Evolutionary conservation across 2,329 filamentous ascomycete genomes (phyloP).

Genomic region (Clonostachys rosea): DNA sequence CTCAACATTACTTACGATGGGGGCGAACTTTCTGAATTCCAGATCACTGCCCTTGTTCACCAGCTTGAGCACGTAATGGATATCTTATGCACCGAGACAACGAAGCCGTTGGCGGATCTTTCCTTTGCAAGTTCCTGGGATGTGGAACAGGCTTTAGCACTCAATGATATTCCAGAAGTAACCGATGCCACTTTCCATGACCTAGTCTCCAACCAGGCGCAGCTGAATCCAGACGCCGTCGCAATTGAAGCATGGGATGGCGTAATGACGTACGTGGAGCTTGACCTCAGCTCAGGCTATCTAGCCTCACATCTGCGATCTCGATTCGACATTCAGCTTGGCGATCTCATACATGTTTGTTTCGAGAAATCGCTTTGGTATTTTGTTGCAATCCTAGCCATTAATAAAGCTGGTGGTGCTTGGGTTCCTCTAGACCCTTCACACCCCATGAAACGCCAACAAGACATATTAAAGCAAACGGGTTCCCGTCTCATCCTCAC

Average conservation of each 20-base stretch:
- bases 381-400: constrained; percentile 10
- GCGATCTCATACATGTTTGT: constrained; percentile 7
- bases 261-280: constrained; percentile 27
- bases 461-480: constrained; percentile 1
- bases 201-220: constrained; percentile 26
- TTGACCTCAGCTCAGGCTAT: constrained; percentile 8
- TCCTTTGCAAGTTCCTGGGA: not conserved
- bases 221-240: constrained; percentile 14
- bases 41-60: constrained; percentile 5
- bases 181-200: constrained; percentile 27
- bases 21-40: constrained; percentile 1
- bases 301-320: constrained; percentile 5
- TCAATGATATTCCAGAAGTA: constrained; percentile 1
- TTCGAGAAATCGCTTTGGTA: constrained; percentile 12
- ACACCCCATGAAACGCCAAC: not conserved
- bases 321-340: not conserved
- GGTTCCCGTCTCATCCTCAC: not conserved
- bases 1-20: constrained; percentile 2
- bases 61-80: constrained; percentile 7
- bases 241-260: constrained; percentile 38
- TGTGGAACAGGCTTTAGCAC: not conserved
- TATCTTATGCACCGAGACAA: constrained; percentile 2
- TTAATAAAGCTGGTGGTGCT: constrained; percentile 14
- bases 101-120: not conserved
- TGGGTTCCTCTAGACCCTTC: constrained; percentile 11